A percentile compares a stretch with the other conserved stretches of the same genome.
Evolutionary conservation across 2,329 filamentous ascomycete species (phyloP).

Genomic region (Trichoderma simmonsii): DNA sequence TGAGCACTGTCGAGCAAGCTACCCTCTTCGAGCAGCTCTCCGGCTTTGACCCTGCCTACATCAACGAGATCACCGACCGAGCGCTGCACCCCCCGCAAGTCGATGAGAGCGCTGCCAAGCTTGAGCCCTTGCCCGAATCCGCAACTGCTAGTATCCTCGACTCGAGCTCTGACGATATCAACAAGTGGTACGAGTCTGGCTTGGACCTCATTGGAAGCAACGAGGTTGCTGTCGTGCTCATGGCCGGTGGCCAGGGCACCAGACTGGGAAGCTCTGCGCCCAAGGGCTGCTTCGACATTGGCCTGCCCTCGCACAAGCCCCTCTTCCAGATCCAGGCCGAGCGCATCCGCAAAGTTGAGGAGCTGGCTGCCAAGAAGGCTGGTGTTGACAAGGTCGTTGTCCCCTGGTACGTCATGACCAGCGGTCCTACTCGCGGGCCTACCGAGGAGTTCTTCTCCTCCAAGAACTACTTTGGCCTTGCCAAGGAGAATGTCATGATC

Average conservation of each 20-base stretch:
- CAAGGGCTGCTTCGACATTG: conserved; percentile 97
- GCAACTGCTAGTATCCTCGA: conserved; percentile 90
- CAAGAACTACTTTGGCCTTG: conserved; percentile 86
- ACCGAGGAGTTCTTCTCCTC: conserved; percentile 93
- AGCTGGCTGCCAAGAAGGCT: conserved; percentile 70
- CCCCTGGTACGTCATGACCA: conserved; percentile 99
- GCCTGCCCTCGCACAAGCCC: conserved; percentile 86
- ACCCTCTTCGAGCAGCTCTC: conserved; percentile 77
- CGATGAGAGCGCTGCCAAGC: conserved; percentile 51
- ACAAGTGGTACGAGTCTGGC: conserved; percentile 79
- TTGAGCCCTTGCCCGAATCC: conserved; percentile 85
- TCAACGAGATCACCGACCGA: conserved; percentile 81
- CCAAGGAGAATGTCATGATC: conserved; percentile 80
- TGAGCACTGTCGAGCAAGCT: conserved; percentile 70
- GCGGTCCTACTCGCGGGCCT: conserved; percentile 83
- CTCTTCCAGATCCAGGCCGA: conserved; percentile 98
- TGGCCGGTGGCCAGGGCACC: conserved; percentile 96
- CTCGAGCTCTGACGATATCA: conserved; percentile 72
- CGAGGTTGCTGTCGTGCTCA: conserved; percentile 82
- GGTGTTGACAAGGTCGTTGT: conserved; percentile 59
- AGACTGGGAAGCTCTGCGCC: conserved; percentile 90
- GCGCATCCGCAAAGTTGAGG: conserved; percentile 82
- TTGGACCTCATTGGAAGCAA: conserved; percentile 76
- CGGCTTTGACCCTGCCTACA: conserved; percentile 76
- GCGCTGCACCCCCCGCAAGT: conserved; percentile 75